Evolutionary conservation across 805 yeast species (phyloP), one percentile per base, ranked within the genome.

Genomic region (Saturnispora mendoncae): DNA sequence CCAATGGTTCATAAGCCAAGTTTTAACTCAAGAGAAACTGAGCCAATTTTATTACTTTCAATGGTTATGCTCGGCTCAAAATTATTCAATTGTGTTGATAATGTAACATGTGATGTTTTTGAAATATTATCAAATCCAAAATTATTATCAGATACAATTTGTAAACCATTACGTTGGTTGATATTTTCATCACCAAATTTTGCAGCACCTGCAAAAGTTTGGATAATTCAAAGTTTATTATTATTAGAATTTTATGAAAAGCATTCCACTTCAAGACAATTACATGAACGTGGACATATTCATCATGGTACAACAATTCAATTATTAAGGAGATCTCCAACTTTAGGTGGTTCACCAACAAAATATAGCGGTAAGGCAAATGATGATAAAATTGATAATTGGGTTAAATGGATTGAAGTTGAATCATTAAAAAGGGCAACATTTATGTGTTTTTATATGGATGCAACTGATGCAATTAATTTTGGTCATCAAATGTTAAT

Each of bases 251-350:
- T 79, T 62, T 79, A 76, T 54, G 95, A 85, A 56, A 83, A 85
- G 61, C 71, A 80, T 45, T 78, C 81, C 50, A 67, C 85, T 0
- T 71, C 74, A 34, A 64, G 95, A 51, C 62, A 64, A 31, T 59
- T 83, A 51, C 95, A 85, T 56, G 95, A 85, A 60, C 61, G 95
- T 36, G 83, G 85, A 0, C 90, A 81, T 58, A 64, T 86, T 17
- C 94, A 86, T 55, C 95, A 85, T 57, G 95, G 92, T 4, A 81
- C 94, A 0, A 78, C 88, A 0, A 78, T 84, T 31, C 95, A 85
- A 58, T 61, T 85, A 33, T 61, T 85, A 38, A 64, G 94, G 49
- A 67, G 95, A 50, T 76, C 85, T 0, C 85, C 94, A 1, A 72
- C 82, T 1, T 59, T 85, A 26, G 87, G 87, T 12, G 87, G 87